Evolutionary conservation across 768 basidiomycete species (phyloP).

Genomic region (Termitomyces sp.): DNA sequence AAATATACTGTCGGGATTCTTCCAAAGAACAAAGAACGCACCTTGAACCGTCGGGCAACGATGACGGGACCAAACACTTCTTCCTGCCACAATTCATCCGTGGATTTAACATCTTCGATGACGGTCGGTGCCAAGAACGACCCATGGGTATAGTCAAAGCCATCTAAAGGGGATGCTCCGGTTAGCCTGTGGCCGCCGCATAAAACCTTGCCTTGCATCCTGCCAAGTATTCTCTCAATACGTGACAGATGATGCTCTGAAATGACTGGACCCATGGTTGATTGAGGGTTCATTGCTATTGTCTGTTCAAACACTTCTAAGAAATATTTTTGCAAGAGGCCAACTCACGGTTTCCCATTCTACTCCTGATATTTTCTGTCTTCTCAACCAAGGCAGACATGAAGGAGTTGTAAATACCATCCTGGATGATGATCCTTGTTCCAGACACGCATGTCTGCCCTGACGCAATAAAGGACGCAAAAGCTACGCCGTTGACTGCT

Average conservation of each 20-base stretch:
- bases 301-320: not conserved
- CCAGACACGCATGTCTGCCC: conserved; percentile 92
- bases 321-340: not conserved
- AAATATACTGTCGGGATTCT: not conserved
- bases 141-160: conserved; percentile 64
- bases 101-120: conserved; percentile 46
- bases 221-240: conserved; percentile 51
- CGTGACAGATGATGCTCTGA: conserved; percentile 57
- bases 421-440: conserved; percentile 75
- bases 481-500: conserved; percentile 81
- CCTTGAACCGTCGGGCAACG: conserved; percentile 43
- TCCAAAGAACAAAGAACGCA: conserved; percentile 13
- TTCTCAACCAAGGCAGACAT: conserved; percentile 58
- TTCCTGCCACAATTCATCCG: conserved; percentile 72
- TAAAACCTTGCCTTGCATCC: conserved; percentile 43
- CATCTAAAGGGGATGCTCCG: conserved; percentile 60
- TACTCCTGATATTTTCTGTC: conserved; percentile 47
- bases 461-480: conserved; percentile 80
- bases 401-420: conserved; percentile 63
- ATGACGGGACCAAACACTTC: conserved; percentile 88
- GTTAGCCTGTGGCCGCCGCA: conserved; percentile 63
- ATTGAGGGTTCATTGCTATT: conserved; percentile 61
- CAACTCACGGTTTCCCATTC: conserved; percentile 75
- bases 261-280: conserved; percentile 80
- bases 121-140: conserved; percentile 81